Conservation (phyloP, 108 stramenopile species). For the Cyclotella baltica region DNA sequence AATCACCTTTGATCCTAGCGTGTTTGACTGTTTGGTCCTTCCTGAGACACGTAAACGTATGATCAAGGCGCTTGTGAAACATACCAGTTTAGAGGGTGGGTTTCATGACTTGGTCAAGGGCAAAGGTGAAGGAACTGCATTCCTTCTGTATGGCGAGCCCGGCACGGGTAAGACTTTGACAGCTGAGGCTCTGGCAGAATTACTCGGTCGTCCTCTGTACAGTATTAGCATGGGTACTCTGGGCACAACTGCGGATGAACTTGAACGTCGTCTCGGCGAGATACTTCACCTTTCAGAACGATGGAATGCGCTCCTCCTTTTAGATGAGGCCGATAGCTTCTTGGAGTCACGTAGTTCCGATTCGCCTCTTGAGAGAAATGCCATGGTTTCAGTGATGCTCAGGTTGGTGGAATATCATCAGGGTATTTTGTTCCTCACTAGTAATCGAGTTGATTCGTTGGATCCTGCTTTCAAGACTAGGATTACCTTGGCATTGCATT, state of each 20-base stretch:
- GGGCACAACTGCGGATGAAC: slow-evolving; percentile 66
- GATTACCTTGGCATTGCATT: slow-evolving; percentile 68
- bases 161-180: slow-evolving; percentile 79
- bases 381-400: slow-evolving; percentile 82
- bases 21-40: slow-evolving; percentile 70
- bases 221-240: slow-evolving; percentile 66
- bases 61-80: slow-evolving; percentile 71
- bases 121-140: slow-evolving; percentile 69
- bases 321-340: slow-evolving; percentile 74
- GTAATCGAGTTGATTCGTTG: slow-evolving; percentile 70
- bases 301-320: slow-evolving; percentile 72
- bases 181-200: slow-evolving; percentile 72
- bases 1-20: slow-evolving; percentile 57
- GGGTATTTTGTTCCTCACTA: slow-evolving; percentile 74
- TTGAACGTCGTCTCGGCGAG: slow-evolving; percentile 59
- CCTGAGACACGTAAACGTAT: slow-evolving; percentile 61
- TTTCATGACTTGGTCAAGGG: slow-evolving; percentile 73
- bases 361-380: slow-evolving; percentile 68
- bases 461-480: slow-evolving; percentile 80
- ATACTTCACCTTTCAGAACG: slow-evolving; percentile 59
- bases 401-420: slow-evolving; percentile 69
- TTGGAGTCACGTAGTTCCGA: slow-evolving; percentile 63
- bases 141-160: slow-evolving; percentile 70
- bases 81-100: slow-evolving; percentile 34
- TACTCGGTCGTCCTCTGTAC: slow-evolving; percentile 68